phyloP scores from a whole-genome alignment of 2,329 filamentous ascomycete species.

The Scedosporium apiospermum region DNA sequence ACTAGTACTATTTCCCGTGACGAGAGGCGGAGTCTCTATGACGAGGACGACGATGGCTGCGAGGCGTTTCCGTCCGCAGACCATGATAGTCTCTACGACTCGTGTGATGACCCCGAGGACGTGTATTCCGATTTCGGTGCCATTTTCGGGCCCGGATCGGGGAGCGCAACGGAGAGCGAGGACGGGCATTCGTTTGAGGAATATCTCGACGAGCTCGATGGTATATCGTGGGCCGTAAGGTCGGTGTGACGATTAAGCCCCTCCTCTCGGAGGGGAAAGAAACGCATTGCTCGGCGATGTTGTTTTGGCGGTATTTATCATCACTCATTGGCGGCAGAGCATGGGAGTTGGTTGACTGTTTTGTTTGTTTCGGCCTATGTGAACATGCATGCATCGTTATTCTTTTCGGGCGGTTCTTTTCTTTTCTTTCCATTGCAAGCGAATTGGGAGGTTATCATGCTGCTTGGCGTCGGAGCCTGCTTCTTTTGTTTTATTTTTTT shows the following conservation, averaged over 20 bases:
- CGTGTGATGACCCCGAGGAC: slow-evolving; percentile 33
- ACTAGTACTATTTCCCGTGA: background rate
- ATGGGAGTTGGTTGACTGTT: background rate
- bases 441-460: background rate
- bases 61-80: slow-evolving; percentile 38
- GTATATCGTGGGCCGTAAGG: slow-evolving; percentile 35
- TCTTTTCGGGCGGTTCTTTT: background rate
- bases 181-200: slow-evolving; percentile 36
- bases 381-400: background rate
- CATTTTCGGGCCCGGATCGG: slow-evolving; percentile 31
- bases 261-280: background rate
- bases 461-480: background rate
- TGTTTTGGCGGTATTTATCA: background rate
- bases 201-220: slow-evolving; percentile 46
- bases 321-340: background rate
- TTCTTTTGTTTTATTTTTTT: background rate
- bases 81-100: slow-evolving; percentile 33
- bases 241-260: slow-evolving; percentile 1
- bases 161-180: slow-evolving; percentile 21
- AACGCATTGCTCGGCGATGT: background rate
- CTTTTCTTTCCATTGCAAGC: background rate
- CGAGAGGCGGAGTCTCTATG: slow-evolving; percentile 2
- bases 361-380: background rate
- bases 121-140: slow-evolving; percentile 47
- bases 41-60: slow-evolving; percentile 31